Base-by-base conservation (phyloP, 2,329 filamentous ascomycete species). In the Hymenoscyphus fructigenus region DNA sequence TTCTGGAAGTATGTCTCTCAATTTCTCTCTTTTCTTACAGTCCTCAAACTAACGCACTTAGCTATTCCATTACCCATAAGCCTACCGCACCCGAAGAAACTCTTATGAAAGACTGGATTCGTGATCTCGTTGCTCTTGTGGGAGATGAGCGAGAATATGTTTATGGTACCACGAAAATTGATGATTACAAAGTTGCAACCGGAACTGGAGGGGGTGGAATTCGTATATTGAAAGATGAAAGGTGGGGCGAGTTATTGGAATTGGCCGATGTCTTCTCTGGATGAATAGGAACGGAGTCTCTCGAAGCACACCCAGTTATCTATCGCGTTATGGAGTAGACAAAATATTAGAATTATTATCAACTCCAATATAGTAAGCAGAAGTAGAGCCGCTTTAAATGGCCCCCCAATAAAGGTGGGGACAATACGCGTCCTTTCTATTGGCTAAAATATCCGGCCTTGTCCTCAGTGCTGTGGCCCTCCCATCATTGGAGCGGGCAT, bases 31-130 rank as follows among this genome's bases (percentile, higher is more conserved):
- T n/a, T 53, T 53, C 50, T 55, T 55, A 5, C 28, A 55, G 9
- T 5, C 3, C 12, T 28, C 4, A 20, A 12, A 3, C 5, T 15
- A 20, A 10, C 44, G 17, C 57, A 2, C 50, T 36, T 61, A 71
- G 79, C 61, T 81, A 78, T 65, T 75, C 77, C 0, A 76, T 81
- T 14, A 72, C 74, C 55, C 76, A 80, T 65, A 76, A 78, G 0
- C 79, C 78, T 4, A 80, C 74, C 0, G 34, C 65, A 12, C 5
- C 32, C 3, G 79, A 81, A 64, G 66, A 68, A 17, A 36, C 62
- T 1, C 62, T 80, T 34, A 78, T 80, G 78, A 65, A 76, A 12
- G 71, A 75, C 14, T 80, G 78, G 78, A 76, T 80, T 5, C 36
- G 70, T 1, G 75, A 76, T 14, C 64, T 81, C 0, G 72, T 76